Evolutionary conservation across 805 yeast genomes (phyloP), one percentile per base, ranked within the genome.

Genomic region (Teunomyces barrocoloradensis): DNA sequence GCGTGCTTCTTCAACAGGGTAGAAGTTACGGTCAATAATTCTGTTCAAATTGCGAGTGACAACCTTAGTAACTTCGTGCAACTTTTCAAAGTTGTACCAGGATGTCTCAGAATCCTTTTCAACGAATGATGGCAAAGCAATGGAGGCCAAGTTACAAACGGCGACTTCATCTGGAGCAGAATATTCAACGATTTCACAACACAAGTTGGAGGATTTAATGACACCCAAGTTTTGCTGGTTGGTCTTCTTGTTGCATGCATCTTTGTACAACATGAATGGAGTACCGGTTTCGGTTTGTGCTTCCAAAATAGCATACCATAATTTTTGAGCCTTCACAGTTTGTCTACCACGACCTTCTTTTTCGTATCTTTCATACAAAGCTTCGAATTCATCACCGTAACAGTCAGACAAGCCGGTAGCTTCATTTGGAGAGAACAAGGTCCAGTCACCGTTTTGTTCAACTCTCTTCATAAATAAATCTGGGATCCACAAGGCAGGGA

Each of bases 261-360:
- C 85, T 64, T 80, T 80, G 69, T 80, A 80, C 56, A 80, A 68
- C 84, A 80, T 79, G 68, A 79, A 80, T 39, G 85, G 85, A 43
- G 82, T 79, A 60, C 85, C 85, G 29, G 85, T 80, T 65, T 80
- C 85, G 42, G 84, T 80, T 64, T 80, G 85, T 20, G 84, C 80
- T 60, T 79, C 84, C 60, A 80, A 70, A 44, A 80, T 77, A 32
- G 82, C 70, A 54, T 79, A 78, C 85, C 85, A 80, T 53, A 80
- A 71, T 63, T 79, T 79, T 59, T 80, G 84, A 18, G 84, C 84
- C 64, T 77, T 78, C 53, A 80, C 66, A 23, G 78, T 73, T 47
- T 64, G 58, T 58, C 74, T 71, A 45, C 80, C 82, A 54, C 77
- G 73, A 43, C 74, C 74, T 62, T 77, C 81, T 33, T 57, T 53